These are phyloP conservation scores for Aechmea fasciata DNA, from an alignment of 176 grass and related monocot species.

Conservation along the genomic window DNA sequence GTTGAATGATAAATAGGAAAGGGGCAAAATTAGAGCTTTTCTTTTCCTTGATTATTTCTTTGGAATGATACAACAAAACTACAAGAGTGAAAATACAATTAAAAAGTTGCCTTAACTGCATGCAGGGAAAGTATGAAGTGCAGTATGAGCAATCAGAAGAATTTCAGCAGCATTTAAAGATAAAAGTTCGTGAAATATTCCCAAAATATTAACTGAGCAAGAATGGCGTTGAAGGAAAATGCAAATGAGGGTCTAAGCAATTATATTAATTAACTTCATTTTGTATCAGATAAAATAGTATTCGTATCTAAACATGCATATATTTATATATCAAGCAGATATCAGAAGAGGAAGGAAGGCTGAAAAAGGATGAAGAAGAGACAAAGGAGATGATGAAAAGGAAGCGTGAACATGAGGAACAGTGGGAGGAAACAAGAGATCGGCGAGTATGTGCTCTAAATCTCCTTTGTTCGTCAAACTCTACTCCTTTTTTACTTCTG, in stretches of 20 bases:
- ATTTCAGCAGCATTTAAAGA: constrained; percentile 88
- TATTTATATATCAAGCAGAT: constrained; percentile 43
- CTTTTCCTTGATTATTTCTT: no score
- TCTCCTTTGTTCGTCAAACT: constrained; percentile 13
- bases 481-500: neutral
- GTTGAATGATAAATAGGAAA: no score
- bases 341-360: constrained; percentile 99
- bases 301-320: neutral
- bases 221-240: constrained; percentile 97
- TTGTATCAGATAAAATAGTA: neutral
- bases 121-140: constrained; percentile 90
- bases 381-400: constrained; percentile 99
- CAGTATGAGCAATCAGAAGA: constrained; percentile 83
- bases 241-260: constrained; percentile 76
- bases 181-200: constrained; percentile 93
- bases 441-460: constrained; percentile 47
- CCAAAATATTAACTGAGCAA: constrained; percentile 92
- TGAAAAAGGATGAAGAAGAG: constrained; percentile 99
- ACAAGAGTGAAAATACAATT: no score
- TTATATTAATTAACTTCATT: constrained; percentile 3
- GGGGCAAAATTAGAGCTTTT: no score
- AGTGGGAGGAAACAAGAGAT: constrained; percentile 98
- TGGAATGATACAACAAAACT: no score
- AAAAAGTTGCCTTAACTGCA: neutral
- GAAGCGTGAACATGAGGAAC: constrained; percentile 94